Base-by-base conservation (phyloP, 2,329 filamentous ascomycete species). In the Trichophyton mentagrophytes region DNA sequence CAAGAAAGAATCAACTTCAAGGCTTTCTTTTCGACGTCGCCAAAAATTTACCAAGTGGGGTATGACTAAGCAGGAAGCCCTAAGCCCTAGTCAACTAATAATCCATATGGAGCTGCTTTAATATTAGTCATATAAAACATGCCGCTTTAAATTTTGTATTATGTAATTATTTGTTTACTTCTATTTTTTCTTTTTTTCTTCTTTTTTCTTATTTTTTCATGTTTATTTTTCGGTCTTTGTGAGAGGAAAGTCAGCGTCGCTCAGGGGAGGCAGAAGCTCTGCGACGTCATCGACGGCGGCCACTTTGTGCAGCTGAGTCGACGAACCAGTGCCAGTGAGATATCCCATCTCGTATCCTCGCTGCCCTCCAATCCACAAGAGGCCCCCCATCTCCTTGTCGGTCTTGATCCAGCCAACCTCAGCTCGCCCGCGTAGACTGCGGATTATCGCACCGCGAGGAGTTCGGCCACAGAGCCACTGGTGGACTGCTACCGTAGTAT, bases 11-110 rank as follows among this genome's bases (percentile, higher is more conserved):
- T n/a, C 15, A 44, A n/a, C 40, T 20, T 65, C 64, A 30, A 30
- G 69, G 65, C 40, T 22, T 46, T 58, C 46, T 33, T 44, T 44
- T 44, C 40, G 15, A 17, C 44, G 11, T 47, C 56, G 60, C 46
- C 58, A 59, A 62, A 65, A 61, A 60, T 55, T 70, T 71, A 59
- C 59, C 67, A 64, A 72, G 71, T 73, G 71, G 71, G 70, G 69
- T 64, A 69, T 71, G 69, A 71, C 69, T 70, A 66, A 69, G 64
- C 64, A 17, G 63, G 62, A 61, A 63, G 68, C 71, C 70, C 70
- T 72, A 72, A 72, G 66, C 71, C 71, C 70, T 71, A 53, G 30
- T 59, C 65, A 15, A 22, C 8, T 9, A 25, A 36, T 9, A 33
- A 56, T 7, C 36, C 1, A 30, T 30, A 30, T 30, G n/a, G 17